Percentiles rank a stretch among this genome's conserved stretches.
Conservation (phyloP, 2,329 filamentous ascomycete species). For the Nigrospora osmanthi region DNA sequence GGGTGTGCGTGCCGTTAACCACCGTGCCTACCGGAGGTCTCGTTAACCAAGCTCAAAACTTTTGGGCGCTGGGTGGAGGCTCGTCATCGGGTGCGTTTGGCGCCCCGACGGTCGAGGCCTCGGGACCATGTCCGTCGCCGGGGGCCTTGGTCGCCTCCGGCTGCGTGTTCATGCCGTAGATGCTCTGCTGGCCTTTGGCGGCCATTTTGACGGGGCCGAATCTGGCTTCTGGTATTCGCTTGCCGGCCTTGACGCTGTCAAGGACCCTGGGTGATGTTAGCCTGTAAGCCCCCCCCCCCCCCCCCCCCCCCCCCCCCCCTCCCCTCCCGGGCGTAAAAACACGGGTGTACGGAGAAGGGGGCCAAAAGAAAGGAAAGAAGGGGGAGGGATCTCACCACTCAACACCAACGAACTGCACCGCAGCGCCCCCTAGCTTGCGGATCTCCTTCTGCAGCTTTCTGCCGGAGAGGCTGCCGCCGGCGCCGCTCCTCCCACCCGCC, state of each 20-base stretch:
- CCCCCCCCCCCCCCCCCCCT: too few species aligned
- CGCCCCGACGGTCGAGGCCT: background rate
- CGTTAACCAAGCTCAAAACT: background rate
- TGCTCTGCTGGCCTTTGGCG: constrained; percentile 54
- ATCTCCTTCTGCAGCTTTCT: constrained; percentile 81
- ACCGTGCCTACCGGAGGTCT: background rate
- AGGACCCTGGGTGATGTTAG: constrained; percentile 50
- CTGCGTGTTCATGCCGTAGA: constrained; percentile 43
- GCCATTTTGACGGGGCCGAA: constrained; percentile 61
- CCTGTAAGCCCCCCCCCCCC: background rate
- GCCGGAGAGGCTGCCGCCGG: constrained; percentile 68
- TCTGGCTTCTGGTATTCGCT: constrained; percentile 64
- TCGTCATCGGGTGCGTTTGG: background rate
- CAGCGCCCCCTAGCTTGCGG: constrained; percentile 54
- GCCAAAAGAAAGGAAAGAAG: constrained; percentile 1
- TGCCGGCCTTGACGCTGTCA: constrained; percentile 73
- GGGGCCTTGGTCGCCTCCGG: constrained; percentile 7
- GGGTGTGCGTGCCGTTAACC: too few species aligned
- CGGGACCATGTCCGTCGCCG: background rate
- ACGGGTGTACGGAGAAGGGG: background rate
- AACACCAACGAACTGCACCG: constrained; percentile 70
- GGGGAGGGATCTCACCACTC: constrained; percentile 56
- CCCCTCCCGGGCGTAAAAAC: too few species aligned
- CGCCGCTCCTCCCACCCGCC: constrained; percentile 38
- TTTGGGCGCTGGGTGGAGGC: constrained; percentile 5